A percentile compares a stretch with the other conserved stretches of the same genome.
These are phyloP conservation scores for Aspergillus sclerotioniger DNA, from an alignment of 495 filamentous ascomycete genomes.

Conservation along the genomic window DNA sequence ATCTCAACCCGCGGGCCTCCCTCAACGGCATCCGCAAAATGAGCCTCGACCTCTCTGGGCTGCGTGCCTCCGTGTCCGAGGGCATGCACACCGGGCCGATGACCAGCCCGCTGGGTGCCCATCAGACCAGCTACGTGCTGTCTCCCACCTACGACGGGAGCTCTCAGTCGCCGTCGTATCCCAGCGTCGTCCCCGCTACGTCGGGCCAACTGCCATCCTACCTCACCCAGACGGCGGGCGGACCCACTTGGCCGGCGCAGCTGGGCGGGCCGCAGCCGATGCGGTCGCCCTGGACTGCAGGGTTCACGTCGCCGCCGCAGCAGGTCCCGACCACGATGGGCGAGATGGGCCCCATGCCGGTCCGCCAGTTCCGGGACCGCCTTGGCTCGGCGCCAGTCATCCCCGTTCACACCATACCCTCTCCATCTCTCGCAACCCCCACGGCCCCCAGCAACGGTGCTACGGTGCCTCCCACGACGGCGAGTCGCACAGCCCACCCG, in stretches of 20 bases:
- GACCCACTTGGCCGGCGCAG: conserved; percentile 17
- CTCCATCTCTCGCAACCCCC: conserved; percentile 23
- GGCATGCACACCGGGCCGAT: conserved; percentile 27
- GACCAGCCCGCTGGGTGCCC: conserved; percentile 27
- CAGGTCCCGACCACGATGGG: conserved; percentile 23
- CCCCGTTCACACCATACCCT: conserved; percentile 26
- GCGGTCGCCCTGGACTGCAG: conserved; percentile 24
- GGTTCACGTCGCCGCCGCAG: conserved; percentile 17
- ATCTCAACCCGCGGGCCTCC: conserved; percentile 27
- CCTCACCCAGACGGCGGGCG: conserved; percentile 20
- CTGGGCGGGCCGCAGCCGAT: conserved; percentile 11
- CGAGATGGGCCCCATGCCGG: conserved; percentile 22
- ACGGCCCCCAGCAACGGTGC: conserved; percentile 1
- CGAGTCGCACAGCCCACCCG: background rate
- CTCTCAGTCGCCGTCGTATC: conserved; percentile 27
- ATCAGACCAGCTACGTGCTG: conserved; percentile 26
- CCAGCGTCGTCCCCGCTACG: conserved; percentile 15
- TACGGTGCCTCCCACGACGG: conserved; percentile 1
- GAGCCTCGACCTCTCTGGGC: conserved; percentile 39
- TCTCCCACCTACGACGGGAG: conserved; percentile 30
- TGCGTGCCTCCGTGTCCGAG: conserved; percentile 32
- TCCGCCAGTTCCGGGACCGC: conserved; percentile 40
- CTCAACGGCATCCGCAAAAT: conserved; percentile 38
- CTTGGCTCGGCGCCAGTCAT: conserved; percentile 41
- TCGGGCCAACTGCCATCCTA: conserved; percentile 33